Evolutionary conservation across 768 basidiomycete species (phyloP), one percentile per base, ranked within the genome.

Genomic region (Melanogaster broomeanus): DNA sequence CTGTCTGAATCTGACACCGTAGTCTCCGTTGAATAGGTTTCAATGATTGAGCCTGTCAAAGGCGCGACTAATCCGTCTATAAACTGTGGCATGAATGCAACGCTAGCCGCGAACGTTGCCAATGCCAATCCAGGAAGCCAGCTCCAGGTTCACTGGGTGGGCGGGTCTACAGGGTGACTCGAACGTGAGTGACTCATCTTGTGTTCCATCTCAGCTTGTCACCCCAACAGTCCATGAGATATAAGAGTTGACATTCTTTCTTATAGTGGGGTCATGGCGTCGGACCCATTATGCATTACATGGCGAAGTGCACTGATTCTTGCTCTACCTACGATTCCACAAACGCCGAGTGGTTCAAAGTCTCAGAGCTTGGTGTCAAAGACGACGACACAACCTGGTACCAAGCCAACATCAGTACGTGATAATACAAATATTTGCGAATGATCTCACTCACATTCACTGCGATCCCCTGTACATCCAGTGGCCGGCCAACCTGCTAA

Each of bases 211-310:
- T 12, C 4, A 18, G 15, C 12, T 5, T 12, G 31, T 9, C 22
- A 18, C 2, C 24, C 22, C 28, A n/a, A n/a, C 19, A 45, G 37
- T 37, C 24, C 30, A 43, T 42, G 18, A 49, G 6, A 59, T 48
- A 19, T 25, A n/a, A 52, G 1, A 3, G 52, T 42, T 4, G 51
- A 6, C 10, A 27, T 27, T n/a, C n/a, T n/a, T 16, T 41, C 48
- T 15, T 13, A 30, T 39, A 78, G 72, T 81, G 79, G 81, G 72
- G 72, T 2, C 81, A 88, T 63, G 72, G 81, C 48, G 78, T 72
- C 16, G 88, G 88, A 1, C 87, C 87, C 1, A 73, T 88, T 71
- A 71, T 90, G 69, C 87, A 85, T 43, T 90, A 90, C 68, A 77
- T 91, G 79, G 78, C 87, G 4, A 68, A 72, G 42, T 91, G 89